Conservation (phyloP, 257 asterid genomes). For the Scutellaria galericulata region DNA sequence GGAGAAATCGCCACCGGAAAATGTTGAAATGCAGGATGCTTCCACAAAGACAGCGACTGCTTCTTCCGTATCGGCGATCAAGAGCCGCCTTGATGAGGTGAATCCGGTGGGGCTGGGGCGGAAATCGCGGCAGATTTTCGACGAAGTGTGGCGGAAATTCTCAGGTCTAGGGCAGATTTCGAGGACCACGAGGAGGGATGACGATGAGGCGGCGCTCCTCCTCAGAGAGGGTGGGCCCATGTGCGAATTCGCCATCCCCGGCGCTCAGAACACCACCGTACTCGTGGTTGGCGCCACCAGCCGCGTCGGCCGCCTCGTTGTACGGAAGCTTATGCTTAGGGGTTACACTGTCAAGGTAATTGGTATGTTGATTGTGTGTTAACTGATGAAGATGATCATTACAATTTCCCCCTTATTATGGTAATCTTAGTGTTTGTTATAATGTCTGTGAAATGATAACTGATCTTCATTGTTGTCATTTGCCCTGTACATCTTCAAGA, state of each 20-base stretch:
- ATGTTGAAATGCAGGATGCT: slow-evolving; percentile 28
- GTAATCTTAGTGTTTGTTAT: background rate
- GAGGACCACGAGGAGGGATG: slow-evolving; percentile 65
- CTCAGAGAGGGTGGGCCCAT: slow-evolving; percentile 88
- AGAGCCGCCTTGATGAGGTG: slow-evolving; percentile 76
- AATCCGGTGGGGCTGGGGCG: slow-evolving; percentile 97
- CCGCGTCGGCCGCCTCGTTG: slow-evolving; percentile 93
- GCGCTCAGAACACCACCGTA: slow-evolving; percentile 96
- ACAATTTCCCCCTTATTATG: no score
- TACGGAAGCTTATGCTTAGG: slow-evolving; percentile 94
- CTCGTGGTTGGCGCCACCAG: slow-evolving; percentile 98
- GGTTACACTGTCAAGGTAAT: slow-evolving; percentile 91
- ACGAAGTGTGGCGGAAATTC: slow-evolving; percentile 94
- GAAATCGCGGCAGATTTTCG: slow-evolving; percentile 83
- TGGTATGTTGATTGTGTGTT: background rate
- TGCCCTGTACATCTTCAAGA: background rate
- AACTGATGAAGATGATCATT: no score
- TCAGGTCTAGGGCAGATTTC: slow-evolving; percentile 96
- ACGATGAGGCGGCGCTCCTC: slow-evolving; percentile 68
- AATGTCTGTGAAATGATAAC: background rate
- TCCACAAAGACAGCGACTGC: slow-evolving; percentile 20
- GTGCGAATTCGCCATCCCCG: slow-evolving; percentile 95
- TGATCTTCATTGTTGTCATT: background rate
- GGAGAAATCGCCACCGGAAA: slow-evolving; percentile 36
- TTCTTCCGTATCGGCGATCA: slow-evolving; percentile 60